Evolutionary conservation across 2,329 filamentous ascomycete genomes (phyloP), one percentile per base, ranked within the genome.

Genomic region (Colletotrichum agaves): DNA sequence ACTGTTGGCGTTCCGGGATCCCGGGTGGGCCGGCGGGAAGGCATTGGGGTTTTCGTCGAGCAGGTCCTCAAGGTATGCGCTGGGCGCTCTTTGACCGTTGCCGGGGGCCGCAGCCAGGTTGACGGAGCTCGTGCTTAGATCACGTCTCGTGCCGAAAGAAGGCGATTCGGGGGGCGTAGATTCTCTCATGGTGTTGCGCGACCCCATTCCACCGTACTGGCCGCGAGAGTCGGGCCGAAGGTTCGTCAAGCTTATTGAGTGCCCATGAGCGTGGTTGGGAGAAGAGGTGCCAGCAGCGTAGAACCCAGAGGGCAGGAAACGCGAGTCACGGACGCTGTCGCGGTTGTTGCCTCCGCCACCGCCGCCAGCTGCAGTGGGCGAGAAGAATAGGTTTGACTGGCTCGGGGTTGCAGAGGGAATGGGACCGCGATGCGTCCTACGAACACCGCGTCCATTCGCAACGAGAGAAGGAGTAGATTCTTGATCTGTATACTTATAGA

Each of bases 291-390:
- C 87, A 5, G 93, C 87, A 35, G 93, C 91, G 76, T 98, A 98
- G 81, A 97, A 98, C 1, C 95, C 95, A 3, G 95, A 91, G 15
- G 95, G 95, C 19, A 98, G 85, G 76, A 95, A 97, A n/a, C 85
- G 84, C 1, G 93, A 97, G 67, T 87, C 88, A 60, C 94, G 90
- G 61, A 59, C 56, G 23, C 41, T 68, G 53, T 49, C n/a, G 21
- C 37, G 23, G 72, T 88, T 88, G 43, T 84, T 80, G 69, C 81
- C 91, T 63, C 85, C 85, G 7, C 87, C 83, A 68, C 81, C 91
- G 63, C 85, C 85, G 7, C 87, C 83, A 46, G 88, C 88, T 1
- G 94, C 94, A 0, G 96, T 98, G 0, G 96, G 96, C 7, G 94
- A 97, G 83, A 97, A 99, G 87, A 99, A 99, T 15, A 98, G 85